Evolutionary conservation across 2,329 filamentous ascomycete species (phyloP).

Genomic region (Claviceps citrina): DNA sequence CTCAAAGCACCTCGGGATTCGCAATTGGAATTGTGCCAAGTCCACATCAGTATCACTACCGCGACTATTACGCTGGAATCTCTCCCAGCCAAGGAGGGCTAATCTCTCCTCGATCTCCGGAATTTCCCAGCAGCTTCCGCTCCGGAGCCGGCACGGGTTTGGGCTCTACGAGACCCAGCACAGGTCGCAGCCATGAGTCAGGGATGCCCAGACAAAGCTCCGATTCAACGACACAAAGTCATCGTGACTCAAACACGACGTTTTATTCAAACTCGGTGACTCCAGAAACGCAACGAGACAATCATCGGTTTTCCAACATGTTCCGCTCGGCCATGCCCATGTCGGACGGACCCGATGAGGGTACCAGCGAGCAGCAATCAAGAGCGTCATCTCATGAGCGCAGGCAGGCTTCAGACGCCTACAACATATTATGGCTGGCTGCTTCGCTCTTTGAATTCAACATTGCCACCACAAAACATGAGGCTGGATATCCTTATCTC

Average conservation of each 20-base stretch:
- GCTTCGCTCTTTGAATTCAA: conserved; percentile 95
- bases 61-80: conserved; percentile 33
- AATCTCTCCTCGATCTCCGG: conserved; percentile 39
- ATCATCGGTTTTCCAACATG: conserved; percentile 53
- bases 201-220: conserved; percentile 35
- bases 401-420: conserved; percentile 36
- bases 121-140: conserved; percentile 33
- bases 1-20: conserved; percentile 17
- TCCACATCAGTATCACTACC: conserved; percentile 41
- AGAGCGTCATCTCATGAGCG: conserved; percentile 46
- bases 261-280: conserved; percentile 33
- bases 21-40: conserved; percentile 22
- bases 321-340: conserved; percentile 81
- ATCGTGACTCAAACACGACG: conserved; percentile 40
- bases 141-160: conserved; percentile 26
- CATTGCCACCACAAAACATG: conserved; percentile 78
- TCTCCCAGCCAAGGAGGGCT: conserved; percentile 36
- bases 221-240: conserved; percentile 30
- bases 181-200: conserved; percentile 45
- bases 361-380: conserved; percentile 35
- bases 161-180: conserved; percentile 37
- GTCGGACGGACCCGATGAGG: conserved; percentile 47
- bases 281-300: conserved; percentile 34
- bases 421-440: conserved; percentile 74
- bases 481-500: conserved; percentile 89